Base-by-base conservation (phyloP, 202 grass and related monocot genomes). In the Bolboschoenoplectus hybrid region DNA sequence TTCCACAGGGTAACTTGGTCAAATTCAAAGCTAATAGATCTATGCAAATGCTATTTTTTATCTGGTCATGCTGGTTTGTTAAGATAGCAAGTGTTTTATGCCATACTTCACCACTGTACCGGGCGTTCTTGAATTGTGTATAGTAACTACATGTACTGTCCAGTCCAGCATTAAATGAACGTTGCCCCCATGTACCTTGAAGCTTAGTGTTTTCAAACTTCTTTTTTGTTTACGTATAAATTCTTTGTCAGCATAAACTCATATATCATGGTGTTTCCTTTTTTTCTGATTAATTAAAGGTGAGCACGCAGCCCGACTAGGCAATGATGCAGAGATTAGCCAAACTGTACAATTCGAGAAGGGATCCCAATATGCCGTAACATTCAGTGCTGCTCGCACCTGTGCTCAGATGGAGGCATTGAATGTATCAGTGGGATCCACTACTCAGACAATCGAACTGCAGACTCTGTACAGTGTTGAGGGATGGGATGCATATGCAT, bases 401-500 rank as follows among this genome's bases (percentile, higher is more conserved):
- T 99, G 97, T 84, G 97, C 97, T n/a, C 97, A 99, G 84, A 87
- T 97, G 63, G 97, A 99, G 85, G 46, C 89, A 5, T 88, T 99
- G 61, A 99, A 99, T 70, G 86, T 99, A 56, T 97, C 97, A 0
- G 92, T 94, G 65, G 88, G 92, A 50, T 63, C 87, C 26, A 82
- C 84, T 35, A 89, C 97, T 11, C 90, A 92, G 87, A 90, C 85
- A 3, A 89, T 99, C 51, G 97, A 97, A 80, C 71, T 99, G 58
- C 97, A 99, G 87, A 99, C 97, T 73, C 71, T 99, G 81, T 99
- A 99, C 89, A 99, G 89, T 67, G 94, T 99, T 11, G 97, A 99
- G 75, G 97, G 97, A 6, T 99, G 97, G 97, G 97, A 97, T 83
- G 87, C 97, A 26, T 99, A 99, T 12, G 90, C 93, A 0, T 74